phyloP scores from a whole-genome alignment of 345 rosid genomes.

The Stellera chamaejasme region DNA sequence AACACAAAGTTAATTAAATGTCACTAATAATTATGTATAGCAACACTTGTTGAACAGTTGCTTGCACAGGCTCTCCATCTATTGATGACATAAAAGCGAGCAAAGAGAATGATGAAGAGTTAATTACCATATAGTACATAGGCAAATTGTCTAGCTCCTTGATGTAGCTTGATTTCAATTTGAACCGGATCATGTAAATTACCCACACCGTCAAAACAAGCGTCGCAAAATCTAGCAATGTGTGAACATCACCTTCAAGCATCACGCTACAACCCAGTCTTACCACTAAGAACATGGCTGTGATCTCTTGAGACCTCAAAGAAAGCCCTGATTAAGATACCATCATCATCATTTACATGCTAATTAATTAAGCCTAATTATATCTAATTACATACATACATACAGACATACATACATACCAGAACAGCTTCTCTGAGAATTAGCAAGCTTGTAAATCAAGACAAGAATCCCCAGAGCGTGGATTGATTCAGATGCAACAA shows the following conservation, averaged over 20 bases:
- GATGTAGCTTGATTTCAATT: slow-evolving; percentile 58
- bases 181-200: slow-evolving; percentile 62
- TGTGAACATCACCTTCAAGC: slow-evolving; percentile 52
- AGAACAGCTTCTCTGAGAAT: slow-evolving; percentile 53
- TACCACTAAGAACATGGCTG: slow-evolving; percentile 54
- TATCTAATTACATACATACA: too few species aligned
- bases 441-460: slow-evolving; percentile 58
- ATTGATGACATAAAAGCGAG: not conserved
- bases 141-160: slow-evolving; percentile 54
- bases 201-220: slow-evolving; percentile 58
- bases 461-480: slow-evolving; percentile 58
- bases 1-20: not conserved
- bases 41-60: too few species aligned
- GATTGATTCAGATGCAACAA: slow-evolving; percentile 49
- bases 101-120: not conserved
- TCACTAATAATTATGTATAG: too few species aligned
- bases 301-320: slow-evolving; percentile 63
- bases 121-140: slow-evolving; percentile 42
- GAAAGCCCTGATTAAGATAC: slow-evolving; percentile 50
- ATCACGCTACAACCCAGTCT: slow-evolving; percentile 37
- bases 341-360: too few species aligned
- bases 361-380: too few species aligned
- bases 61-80: too few species aligned
- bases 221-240: slow-evolving; percentile 52
- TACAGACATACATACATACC: too few species aligned